Conservation (phyloP, 1,139 yeast species). For the Zygosaccharomyces pseudobailii region DNA sequence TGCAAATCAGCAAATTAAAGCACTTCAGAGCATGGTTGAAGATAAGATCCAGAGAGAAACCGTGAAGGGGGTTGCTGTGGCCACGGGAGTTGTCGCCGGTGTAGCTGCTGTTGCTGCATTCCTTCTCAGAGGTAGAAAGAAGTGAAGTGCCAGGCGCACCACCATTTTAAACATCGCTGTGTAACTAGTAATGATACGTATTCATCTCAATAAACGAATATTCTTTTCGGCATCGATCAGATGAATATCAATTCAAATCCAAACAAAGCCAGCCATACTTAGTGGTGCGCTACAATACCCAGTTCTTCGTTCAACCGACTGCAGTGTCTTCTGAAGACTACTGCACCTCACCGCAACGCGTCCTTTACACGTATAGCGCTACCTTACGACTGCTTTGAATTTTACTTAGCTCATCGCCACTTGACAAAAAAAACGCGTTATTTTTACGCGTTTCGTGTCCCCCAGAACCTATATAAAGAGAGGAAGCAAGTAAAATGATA, state of each 20-base stretch:
- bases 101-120: slow-evolving; percentile 71
- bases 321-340: background rate
- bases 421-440: background rate
- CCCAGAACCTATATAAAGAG: background rate
- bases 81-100: slow-evolving; percentile 78
- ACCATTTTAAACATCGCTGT: background rate
- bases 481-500: background rate
- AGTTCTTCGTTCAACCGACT: background rate
- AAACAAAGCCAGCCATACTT: background rate
- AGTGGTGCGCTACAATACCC: background rate
- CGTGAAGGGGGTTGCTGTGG: slow-evolving; percentile 77
- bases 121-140: slow-evolving; percentile 38
- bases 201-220: background rate
- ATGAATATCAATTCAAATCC: background rate
- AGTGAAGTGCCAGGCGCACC: slow-evolving; percentile 11
- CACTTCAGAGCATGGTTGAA: slow-evolving; percentile 71
- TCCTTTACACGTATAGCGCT: background rate
- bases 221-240: background rate
- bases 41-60: slow-evolving; percentile 82
- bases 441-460: slow-evolving; percentile 11
- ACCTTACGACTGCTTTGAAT: background rate
- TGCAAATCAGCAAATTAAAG: slow-evolving; percentile 69
- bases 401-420: slow-evolving; percentile 1
- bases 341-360: background rate
- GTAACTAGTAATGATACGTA: background rate